A percentile compares a stretch with the other conserved stretches of the same genome.
Conservation (phyloP, 345 rosid species). For the Gossypium stocksii region DNA sequence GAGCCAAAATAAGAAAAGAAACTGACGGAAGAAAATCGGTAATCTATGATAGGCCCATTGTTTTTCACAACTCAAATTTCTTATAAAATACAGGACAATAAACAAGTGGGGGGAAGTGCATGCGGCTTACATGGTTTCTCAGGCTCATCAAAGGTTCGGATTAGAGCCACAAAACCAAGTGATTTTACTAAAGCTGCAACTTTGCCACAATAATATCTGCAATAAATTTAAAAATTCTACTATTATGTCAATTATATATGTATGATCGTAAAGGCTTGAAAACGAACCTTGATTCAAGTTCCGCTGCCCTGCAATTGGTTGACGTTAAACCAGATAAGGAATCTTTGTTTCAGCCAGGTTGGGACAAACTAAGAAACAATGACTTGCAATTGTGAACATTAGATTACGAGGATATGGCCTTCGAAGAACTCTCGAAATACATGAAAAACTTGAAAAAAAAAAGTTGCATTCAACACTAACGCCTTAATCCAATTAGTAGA, state of each 20-base stretch:
- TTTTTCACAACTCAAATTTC: not conserved
- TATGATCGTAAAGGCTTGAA: not conserved
- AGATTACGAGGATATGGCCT: no score
- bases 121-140: constrained; percentile 11
- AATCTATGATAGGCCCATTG: not conserved
- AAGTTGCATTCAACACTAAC: no score
- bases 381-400: no score
- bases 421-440: no score
- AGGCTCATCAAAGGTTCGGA: not conserved
- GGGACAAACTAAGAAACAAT: not conserved
- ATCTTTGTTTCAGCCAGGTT: not conserved
- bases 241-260: not conserved
- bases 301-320: not conserved
- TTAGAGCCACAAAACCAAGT: constrained; percentile 17
- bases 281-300: not conserved
- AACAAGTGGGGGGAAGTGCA: not conserved
- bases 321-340: not conserved
- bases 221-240: not conserved
- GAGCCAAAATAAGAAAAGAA: no score
- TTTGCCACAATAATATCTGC: not conserved
- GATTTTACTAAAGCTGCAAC: not conserved
- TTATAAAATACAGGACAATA: not conserved
- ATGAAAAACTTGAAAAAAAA: no score
- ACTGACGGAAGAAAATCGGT: not conserved
- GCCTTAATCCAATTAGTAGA: no score